Conservation (phyloP, 768 basidiomycete genomes). For the Cyclocybe aegerita region DNA sequence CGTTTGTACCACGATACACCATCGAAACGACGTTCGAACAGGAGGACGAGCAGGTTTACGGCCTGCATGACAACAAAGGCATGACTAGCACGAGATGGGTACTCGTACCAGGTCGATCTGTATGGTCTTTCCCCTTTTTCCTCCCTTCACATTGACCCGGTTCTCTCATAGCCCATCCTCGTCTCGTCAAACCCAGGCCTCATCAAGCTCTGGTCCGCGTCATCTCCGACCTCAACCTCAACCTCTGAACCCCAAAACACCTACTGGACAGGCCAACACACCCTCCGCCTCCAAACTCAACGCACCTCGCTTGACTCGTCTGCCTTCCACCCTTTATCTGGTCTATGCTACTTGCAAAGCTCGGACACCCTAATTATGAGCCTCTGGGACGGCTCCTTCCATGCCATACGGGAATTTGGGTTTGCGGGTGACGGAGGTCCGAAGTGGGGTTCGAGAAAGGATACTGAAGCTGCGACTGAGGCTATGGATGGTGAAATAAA, state of each 20-base stretch:
- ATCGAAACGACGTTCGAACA: slow-evolving; percentile 32
- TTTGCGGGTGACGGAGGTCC: slow-evolving; percentile 28
- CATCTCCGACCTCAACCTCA: slow-evolving; percentile 3
- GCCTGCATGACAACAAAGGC: slow-evolving; percentile 37
- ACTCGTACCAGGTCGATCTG: slow-evolving; percentile 32
- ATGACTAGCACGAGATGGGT: slow-evolving; percentile 63
- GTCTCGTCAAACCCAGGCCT: slow-evolving; percentile 60
- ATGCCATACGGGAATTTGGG: slow-evolving; percentile 55
- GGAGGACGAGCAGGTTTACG: slow-evolving; percentile 21
- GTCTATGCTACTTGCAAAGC: slow-evolving; percentile 50
- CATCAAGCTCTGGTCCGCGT: slow-evolving; percentile 54
- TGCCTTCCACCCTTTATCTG: slow-evolving; percentile 55
- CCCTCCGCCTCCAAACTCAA: slow-evolving; percentile 44
- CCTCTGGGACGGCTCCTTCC: slow-evolving; percentile 71
- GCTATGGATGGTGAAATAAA: no score
- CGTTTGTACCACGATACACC: slow-evolving; percentile 33
- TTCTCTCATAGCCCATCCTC: slow-evolving; percentile 49
- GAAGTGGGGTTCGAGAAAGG: background rate
- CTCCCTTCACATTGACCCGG: background rate
- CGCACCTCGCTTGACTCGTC: slow-evolving; percentile 59
- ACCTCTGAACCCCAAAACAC: background rate
- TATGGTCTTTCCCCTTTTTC: slow-evolving; percentile 25
- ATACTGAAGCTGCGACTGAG: no score
- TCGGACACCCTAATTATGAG: slow-evolving; percentile 57
- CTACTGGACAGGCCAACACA: slow-evolving; percentile 51